These are phyloP conservation scores for Salix exigua DNA, from an alignment of 345 rosid species.

Conservation along the genomic window DNA sequence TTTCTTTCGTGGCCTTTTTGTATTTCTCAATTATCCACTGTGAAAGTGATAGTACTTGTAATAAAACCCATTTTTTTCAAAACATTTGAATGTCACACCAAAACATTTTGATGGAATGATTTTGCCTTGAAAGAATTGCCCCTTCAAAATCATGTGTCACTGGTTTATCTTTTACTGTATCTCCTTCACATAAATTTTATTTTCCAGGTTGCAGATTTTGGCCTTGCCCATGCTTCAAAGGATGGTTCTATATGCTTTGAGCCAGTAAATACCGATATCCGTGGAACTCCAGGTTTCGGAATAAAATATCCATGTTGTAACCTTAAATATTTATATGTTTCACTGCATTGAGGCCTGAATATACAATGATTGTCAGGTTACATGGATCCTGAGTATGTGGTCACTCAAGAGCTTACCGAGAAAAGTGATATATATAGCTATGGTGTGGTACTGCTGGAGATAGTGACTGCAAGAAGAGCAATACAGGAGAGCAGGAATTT, in stretches of 20 bases:
- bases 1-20: neutral
- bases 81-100: neutral
- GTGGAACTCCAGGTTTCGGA: slow-evolving; percentile 94
- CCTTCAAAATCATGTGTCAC: neutral
- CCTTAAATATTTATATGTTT: neutral
- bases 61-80: neutral
- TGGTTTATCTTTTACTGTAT: no score
- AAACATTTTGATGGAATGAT: neutral
- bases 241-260: slow-evolving; percentile 86
- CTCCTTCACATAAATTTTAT: slow-evolving; percentile 13
- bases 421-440: slow-evolving; percentile 89
- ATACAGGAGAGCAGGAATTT: slow-evolving; percentile 73
- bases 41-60: neutral
- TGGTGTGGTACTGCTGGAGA: slow-evolving; percentile 86
- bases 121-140: neutral
- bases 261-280: slow-evolving; percentile 74
- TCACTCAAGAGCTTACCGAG: slow-evolving; percentile 84
- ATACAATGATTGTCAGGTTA: slow-evolving; percentile 53
- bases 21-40: neutral
- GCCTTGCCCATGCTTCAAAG: slow-evolving; percentile 87
- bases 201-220: slow-evolving; percentile 92
- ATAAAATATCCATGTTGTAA: slow-evolving; percentile 5
- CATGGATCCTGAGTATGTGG: slow-evolving; percentile 89
- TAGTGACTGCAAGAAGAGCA: slow-evolving; percentile 68
- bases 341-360: slow-evolving; percentile 13